phyloP scores from a whole-genome alignment of 192 early-diverging fungal genomes.

The Coemansia sp. region DNA sequence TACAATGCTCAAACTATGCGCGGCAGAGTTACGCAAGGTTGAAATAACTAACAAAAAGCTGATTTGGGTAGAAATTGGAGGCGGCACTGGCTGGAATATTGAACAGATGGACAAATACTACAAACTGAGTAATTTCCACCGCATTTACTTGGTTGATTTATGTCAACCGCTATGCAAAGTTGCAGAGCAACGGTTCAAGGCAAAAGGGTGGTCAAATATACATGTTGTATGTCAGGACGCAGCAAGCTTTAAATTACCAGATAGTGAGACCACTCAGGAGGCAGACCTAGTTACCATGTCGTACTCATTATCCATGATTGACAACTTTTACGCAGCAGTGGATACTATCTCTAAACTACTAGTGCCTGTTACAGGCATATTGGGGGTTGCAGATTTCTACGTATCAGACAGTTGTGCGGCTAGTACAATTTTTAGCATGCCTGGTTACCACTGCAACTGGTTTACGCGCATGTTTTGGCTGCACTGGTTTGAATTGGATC shows the following conservation, averaged over 20 bases:
- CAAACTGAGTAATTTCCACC: constrained; percentile 73
- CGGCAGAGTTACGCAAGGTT: constrained; percentile 66
- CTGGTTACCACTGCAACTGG: constrained; percentile 73
- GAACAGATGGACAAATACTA: constrained; percentile 74
- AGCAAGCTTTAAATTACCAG: constrained; percentile 64
- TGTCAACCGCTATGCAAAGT: constrained; percentile 78
- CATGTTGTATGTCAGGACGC: constrained; percentile 80
- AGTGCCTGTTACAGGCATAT: constrained; percentile 59
- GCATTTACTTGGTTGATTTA: constrained; percentile 80
- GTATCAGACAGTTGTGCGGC: constrained; percentile 50
- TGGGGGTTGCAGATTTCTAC: constrained; percentile 84
- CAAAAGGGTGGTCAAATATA: constrained; percentile 79
- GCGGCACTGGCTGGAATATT: constrained; percentile 74
- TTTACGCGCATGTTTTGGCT: constrained; percentile 82
- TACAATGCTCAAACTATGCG: constrained; percentile 81
- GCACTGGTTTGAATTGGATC: constrained; percentile 85
- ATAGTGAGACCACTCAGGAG: constrained; percentile 43
- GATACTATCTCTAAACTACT: constrained; percentile 66
- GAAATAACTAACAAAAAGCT: constrained; percentile 22
- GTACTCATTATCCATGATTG: constrained; percentile 90
- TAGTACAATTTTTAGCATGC: constrained; percentile 12
- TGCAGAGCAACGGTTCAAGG: constrained; percentile 71
- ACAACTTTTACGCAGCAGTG: constrained; percentile 66
- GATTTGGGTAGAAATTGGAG: constrained; percentile 67
- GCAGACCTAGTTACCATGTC: constrained; percentile 82